Conservation (phyloP, 2,329 filamentous ascomycete species). For the Eurotiales sp. region DNA sequence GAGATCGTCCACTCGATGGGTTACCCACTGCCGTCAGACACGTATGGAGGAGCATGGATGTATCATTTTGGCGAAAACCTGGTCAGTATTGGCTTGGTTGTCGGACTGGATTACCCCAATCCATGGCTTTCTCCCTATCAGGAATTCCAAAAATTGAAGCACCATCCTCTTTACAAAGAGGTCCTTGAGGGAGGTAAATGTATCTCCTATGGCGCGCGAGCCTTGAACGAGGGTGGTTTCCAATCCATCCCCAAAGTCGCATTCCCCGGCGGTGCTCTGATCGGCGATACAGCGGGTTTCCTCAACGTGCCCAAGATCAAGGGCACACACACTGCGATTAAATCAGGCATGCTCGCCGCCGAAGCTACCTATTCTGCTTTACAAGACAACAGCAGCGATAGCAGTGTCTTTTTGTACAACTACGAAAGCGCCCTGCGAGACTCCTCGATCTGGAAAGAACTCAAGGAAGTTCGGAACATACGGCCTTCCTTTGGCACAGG, state of each 20-base stretch:
- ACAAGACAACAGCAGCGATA: constrained; percentile 49
- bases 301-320: constrained; percentile 98
- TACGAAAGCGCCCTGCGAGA: constrained; percentile 87
- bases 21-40: constrained; percentile 81
- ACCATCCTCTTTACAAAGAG: constrained; percentile 82
- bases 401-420: constrained; percentile 84
- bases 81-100: constrained; percentile 85
- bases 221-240: constrained; percentile 90
- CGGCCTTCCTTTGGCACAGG: constrained; percentile 88
- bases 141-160: constrained; percentile 98
- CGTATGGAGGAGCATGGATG: constrained; percentile 98
- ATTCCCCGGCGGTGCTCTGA: constrained; percentile 91
- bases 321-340: constrained; percentile 97
- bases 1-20: constrained; percentile 87
- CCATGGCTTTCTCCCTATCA: constrained; percentile 93
- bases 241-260: constrained; percentile 97
- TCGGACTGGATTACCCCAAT: constrained; percentile 92
- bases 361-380: constrained; percentile 84
- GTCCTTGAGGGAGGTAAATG: constrained; percentile 96
- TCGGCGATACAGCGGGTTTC: constrained; percentile 94
- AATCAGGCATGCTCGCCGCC: constrained; percentile 92
- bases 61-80: constrained; percentile 99
- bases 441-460: constrained; percentile 87
- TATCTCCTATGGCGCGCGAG: constrained; percentile 90
- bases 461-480: constrained; percentile 96